Evolutionary conservation across 2,329 filamentous ascomycete species (phyloP), one percentile per base, ranked within the genome.

Genomic region (Claviceps quebecensis): DNA sequence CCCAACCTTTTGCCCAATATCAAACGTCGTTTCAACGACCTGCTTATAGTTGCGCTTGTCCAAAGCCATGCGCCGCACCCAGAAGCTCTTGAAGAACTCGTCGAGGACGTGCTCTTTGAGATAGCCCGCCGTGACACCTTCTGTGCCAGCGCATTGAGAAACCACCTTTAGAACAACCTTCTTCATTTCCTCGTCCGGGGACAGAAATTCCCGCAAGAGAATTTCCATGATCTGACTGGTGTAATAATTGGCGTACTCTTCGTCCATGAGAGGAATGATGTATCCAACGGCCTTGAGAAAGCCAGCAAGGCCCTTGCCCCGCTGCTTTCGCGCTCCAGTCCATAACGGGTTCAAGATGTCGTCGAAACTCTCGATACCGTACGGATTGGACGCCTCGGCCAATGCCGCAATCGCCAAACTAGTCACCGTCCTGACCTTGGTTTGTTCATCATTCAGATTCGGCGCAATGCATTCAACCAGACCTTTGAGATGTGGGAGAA

Each of bases 191-290:
- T 98, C 93, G 58, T 98, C 93, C 0, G 93, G 93, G 0, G 91
- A 96, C 6, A 89, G 86, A 63, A 98, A 98, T 65, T 98, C 93
- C 61, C 93, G 83, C 34, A 97, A 80, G 14, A 98, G 73, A 61
- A 97, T 97, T 67, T 97, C 93, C 91, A 98, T 97, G 61, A 98
- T 96, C 67, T 98, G 90, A 58, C 83, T 87, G 8, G 93, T 97
- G 64, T 98, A 98, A 71, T 98, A 98, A 66, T 96, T 97, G 69
- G 93, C 91, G 66, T 96, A 97, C 64, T 98, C 93, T 69, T 98
- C 93, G 70, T 98, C 93, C 93, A 98, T 98, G 49, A 98, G 78
- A 4, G 93, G 93, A 56, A 98, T 97, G 63, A 98, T 95, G 66
- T 93, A 97, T 26, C 93, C 93, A 44, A 98, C 91, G 46, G 93